Percentiles rank a stretch among this genome's conserved stretches.
Conservation (phyloP, 129 eudicot species). For the Smallanthus sonchifolius region DNA sequence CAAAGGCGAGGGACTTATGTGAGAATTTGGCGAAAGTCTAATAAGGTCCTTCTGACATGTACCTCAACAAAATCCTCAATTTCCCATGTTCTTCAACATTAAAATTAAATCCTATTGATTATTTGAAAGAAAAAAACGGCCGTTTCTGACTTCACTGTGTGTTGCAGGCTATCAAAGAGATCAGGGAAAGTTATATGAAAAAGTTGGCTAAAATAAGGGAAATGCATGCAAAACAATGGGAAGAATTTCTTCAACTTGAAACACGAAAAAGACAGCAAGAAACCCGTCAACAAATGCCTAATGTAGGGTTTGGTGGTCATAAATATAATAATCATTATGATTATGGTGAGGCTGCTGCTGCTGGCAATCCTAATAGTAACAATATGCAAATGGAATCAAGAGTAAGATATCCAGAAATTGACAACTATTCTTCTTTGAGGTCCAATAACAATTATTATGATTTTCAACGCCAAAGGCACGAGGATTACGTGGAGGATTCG, state of each 20-base stretch:
- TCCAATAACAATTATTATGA: constrained; percentile 47
- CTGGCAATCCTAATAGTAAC: constrained; percentile 32
- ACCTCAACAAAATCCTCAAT: neutral
- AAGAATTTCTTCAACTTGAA: constrained; percentile 65
- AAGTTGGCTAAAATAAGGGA: constrained; percentile 45
- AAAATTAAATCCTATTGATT: neutral
- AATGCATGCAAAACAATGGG: constrained; percentile 71
- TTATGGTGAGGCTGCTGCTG: constrained; percentile 33
- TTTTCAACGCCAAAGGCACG: constrained; percentile 66
- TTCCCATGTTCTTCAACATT: neutral
- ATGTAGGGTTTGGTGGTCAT: constrained; percentile 55
- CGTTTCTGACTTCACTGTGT: constrained; percentile 2
- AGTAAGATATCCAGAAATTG: constrained; percentile 48
- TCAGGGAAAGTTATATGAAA: constrained; percentile 57
- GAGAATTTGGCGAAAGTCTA: neutral
- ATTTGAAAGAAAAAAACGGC: neutral
- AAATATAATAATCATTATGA: constrained; percentile 45
- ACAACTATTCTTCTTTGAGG: constrained; percentile 56
- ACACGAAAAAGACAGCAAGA: constrained; percentile 53
- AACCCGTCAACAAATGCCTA: constrained; percentile 42
- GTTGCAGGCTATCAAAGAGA: constrained; percentile 55
- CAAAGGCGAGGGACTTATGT: neutral
- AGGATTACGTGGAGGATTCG: constrained; percentile 53
- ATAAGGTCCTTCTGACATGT: neutral
- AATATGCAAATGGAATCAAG: constrained; percentile 60